Evolutionary conservation across 208 protist genomes (phyloP).

Genomic region (Leishmania arabica): DNA sequence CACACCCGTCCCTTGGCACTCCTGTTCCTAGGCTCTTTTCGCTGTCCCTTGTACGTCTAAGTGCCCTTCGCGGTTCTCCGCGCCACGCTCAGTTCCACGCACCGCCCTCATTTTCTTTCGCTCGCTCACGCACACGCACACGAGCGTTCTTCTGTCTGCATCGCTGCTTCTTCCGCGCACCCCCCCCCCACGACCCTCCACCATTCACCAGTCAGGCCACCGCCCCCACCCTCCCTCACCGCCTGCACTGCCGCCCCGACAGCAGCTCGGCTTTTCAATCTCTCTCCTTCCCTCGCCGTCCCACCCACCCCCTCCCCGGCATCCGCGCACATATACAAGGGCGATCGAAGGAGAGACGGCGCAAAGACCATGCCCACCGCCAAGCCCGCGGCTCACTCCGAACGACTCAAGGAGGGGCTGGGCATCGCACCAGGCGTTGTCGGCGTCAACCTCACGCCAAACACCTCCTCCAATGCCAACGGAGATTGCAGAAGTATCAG

Average conservation of each 20-base stretch:
- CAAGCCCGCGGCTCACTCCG: constrained; percentile 14
- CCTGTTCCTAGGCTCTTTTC: background rate
- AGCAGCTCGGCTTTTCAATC: background rate
- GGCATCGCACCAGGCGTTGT: background rate
- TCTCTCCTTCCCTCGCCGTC: background rate
- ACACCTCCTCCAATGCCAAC: background rate
- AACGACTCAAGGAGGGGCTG: constrained; percentile 2
- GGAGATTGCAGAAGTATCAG: background rate
- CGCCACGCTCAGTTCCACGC: too few relatives aligned
- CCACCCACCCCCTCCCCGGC: background rate
- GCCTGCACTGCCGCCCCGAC: too few relatives aligned
- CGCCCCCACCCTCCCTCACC: too few relatives aligned
- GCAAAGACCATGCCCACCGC: constrained; percentile 8
- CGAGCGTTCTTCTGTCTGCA: background rate
- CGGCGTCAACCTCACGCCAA: background rate
- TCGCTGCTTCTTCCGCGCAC: background rate
- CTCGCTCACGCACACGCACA: background rate
- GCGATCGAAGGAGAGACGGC: background rate
- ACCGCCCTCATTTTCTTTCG: background rate
- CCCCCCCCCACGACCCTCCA: too few relatives aligned
- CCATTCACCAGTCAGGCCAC: too few relatives aligned
- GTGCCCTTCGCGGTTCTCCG: background rate
- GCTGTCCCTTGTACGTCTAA: background rate
- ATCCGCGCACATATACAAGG: background rate
- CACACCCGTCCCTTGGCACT: background rate